Evolutionary conservation across 371 early-diverging fungal species (phyloP).

Genomic region (Paraphysoderma sedebokerense): DNA sequence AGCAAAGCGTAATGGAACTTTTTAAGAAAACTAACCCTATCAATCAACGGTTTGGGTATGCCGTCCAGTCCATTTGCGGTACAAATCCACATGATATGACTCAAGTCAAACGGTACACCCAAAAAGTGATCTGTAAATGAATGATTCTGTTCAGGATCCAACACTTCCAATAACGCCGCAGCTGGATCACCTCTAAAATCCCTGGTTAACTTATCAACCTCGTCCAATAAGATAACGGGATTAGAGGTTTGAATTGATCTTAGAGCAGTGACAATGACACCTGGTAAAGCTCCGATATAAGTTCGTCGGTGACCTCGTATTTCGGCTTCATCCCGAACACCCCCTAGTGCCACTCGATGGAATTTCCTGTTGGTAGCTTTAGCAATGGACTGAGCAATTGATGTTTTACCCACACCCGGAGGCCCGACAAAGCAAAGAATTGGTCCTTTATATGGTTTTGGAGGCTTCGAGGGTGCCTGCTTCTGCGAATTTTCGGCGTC

Average conservation of each 20-base stretch:
- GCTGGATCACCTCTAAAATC: constrained; percentile 56
- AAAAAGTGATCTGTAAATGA: constrained; percentile 67
- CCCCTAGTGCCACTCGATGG: constrained; percentile 67
- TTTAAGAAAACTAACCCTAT: too few relatives aligned
- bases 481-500: too few relatives aligned
- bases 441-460: too few relatives aligned
- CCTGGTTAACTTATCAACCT: constrained; percentile 63
- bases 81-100: constrained; percentile 65
- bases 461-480: too few relatives aligned
- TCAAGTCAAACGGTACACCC: constrained; percentile 68
- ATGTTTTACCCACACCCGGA: constrained; percentile 70
- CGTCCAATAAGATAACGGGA: constrained; percentile 64
- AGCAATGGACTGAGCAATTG: constrained; percentile 62
- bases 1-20: too few relatives aligned
- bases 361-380: constrained; percentile 62
- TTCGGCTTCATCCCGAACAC: constrained; percentile 76
- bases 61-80: constrained; percentile 67
- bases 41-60: constrained; percentile 60
- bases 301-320: constrained; percentile 80
- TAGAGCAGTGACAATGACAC: constrained; percentile 62
- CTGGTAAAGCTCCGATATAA: constrained; percentile 78
- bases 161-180: constrained; percentile 67
- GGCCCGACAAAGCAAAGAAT: constrained; percentile 68
- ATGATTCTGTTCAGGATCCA: constrained; percentile 77
- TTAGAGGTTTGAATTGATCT: constrained; percentile 52